These are phyloP conservation scores for Moesziomyces antarcticus DNA, from an alignment of 1,284 basidiomycete species.

Conservation along the genomic window DNA sequence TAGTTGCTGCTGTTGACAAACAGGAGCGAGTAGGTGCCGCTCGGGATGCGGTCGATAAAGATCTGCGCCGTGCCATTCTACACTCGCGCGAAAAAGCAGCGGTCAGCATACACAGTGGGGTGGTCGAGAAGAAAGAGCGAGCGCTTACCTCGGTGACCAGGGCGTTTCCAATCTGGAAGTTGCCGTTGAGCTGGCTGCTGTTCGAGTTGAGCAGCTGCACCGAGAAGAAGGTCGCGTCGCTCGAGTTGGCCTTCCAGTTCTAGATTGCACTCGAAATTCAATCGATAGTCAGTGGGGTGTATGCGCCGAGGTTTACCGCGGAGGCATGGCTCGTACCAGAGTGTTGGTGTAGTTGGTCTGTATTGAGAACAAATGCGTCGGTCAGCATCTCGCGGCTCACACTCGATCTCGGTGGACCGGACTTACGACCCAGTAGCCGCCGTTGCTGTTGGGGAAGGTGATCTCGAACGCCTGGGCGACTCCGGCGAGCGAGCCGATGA, in stretches of 20 bases:
- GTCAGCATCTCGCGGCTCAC: not conserved
- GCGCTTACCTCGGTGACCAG: constrained; percentile 27
- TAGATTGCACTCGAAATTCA: not conserved
- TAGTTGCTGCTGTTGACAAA: constrained; percentile 59
- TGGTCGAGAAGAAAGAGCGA: no score
- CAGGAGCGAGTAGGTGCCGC: constrained; percentile 45
- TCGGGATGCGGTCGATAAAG: constrained; percentile 48
- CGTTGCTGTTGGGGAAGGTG: constrained; percentile 50
- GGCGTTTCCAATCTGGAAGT: constrained; percentile 57
- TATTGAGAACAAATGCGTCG: not conserved
- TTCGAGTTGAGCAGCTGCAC: constrained; percentile 52
- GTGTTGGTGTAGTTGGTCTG: constrained; percentile 54
- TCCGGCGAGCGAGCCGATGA: constrained; percentile 29
- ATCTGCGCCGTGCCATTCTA: constrained; percentile 49
- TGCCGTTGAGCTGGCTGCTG: constrained; percentile 49
- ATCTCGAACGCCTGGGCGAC: constrained; percentile 48
- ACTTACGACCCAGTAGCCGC: constrained; percentile 55
- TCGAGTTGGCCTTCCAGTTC: constrained; percentile 57
- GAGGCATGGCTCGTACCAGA: no score
- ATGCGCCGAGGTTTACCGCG: no score
- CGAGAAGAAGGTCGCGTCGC: constrained; percentile 42
- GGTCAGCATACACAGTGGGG: not conserved
- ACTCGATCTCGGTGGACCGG: not conserved
- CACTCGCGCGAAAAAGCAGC: not conserved
- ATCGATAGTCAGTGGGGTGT: not conserved